phyloP scores from a whole-genome alignment of 192 early-diverging fungal species.

The Linnemannia zychae region DNA sequence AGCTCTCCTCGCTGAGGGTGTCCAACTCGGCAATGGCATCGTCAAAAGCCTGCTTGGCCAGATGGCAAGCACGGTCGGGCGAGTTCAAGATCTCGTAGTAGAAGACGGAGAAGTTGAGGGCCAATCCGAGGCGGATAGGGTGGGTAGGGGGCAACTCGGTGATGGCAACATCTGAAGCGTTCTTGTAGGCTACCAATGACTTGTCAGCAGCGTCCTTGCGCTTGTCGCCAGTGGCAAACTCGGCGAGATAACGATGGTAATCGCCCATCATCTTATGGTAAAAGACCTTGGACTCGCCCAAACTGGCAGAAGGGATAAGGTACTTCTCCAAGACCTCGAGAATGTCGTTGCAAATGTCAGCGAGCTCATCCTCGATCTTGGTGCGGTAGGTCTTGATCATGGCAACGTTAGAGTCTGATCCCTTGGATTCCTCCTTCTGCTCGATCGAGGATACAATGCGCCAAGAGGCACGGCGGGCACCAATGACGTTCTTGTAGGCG shows the following conservation, averaged over 20 bases:
- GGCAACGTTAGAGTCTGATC: conserved; percentile 88
- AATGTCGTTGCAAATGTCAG: conserved; percentile 96
- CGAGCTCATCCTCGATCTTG: conserved; percentile 94
- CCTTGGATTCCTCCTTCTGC: conserved; percentile 96
- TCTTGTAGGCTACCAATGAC: conserved; percentile 94
- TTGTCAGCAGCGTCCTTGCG: conserved; percentile 84
- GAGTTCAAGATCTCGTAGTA: conserved; percentile 99
- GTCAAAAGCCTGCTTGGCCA: conserved; percentile 94
- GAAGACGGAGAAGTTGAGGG: conserved; percentile 98
- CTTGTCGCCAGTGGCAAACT: conserved; percentile 91
- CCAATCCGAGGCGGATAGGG: conserved; percentile 95
- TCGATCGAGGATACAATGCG: conserved; percentile 98
- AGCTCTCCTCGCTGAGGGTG: conserved; percentile 96
- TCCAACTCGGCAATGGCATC: conserved; percentile 98
- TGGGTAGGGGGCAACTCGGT: conserved; percentile 95
- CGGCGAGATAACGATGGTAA: conserved; percentile 98
- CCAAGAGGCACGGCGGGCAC: conserved; percentile 98
- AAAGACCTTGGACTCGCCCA: conserved; percentile 98
- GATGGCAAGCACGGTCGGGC: conserved; percentile 95
- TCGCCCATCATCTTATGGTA: conserved; percentile 99
- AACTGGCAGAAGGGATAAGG: conserved; percentile 88
- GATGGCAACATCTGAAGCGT: conserved; percentile 93
- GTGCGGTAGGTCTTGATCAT: conserved; percentile 93
- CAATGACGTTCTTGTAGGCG: conserved; percentile 99
- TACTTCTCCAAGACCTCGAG: conserved; percentile 89